Evolutionary conservation across 169 alveolate species (phyloP), one percentile per base, ranked within the genome.

Genomic region (Fabrea salina): DNA sequence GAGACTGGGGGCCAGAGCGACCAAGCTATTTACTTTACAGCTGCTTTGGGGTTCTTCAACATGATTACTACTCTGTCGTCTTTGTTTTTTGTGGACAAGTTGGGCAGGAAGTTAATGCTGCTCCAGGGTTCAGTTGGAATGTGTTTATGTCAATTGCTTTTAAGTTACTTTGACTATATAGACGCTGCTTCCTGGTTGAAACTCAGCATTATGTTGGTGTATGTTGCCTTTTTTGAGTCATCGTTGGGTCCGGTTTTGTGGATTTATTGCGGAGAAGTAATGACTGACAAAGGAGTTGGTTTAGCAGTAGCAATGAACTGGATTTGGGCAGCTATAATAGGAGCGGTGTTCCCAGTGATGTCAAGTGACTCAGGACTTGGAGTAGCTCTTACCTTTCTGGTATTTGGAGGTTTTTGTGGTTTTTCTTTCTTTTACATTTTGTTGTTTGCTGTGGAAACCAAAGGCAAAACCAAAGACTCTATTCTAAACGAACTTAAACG

Each of bases 181-280:
- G 3, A 56, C 3, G 41, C 33, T 13, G 49, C 81, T 13, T 67
- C 88, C 11, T 35, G 53, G 39, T 50, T 37, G 6, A 56, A 57
- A 30, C 53, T 86, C 22, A 56, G 68, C 19, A 44, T 79, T 40
- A 49, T 58, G 16, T 32, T 82, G 22, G 49, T 70, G 1, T 86
- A 70, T 39, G 53, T 86, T 22, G 53, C 22, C 22, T 68, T 78
- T 27, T 86, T 86, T 78, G 92, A 82, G 37, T 53, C 85, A 27
- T 75, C 87, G 2, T 39, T 47, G 19, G 92, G 92, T 19, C 89
- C 92, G 13, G 54, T 86, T 22, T 44, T 75, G 30, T 86, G 88
- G 89, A 22, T 86, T 13, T 82, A 77, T 53, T 47, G 47, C 11
- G 86, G 89, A 53, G 92, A 86, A 49, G 75, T 76, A 16, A 44